Base-by-base conservation (phyloP, 2,329 filamentous ascomycete genomes). In the Claviceps capensis region DNA sequence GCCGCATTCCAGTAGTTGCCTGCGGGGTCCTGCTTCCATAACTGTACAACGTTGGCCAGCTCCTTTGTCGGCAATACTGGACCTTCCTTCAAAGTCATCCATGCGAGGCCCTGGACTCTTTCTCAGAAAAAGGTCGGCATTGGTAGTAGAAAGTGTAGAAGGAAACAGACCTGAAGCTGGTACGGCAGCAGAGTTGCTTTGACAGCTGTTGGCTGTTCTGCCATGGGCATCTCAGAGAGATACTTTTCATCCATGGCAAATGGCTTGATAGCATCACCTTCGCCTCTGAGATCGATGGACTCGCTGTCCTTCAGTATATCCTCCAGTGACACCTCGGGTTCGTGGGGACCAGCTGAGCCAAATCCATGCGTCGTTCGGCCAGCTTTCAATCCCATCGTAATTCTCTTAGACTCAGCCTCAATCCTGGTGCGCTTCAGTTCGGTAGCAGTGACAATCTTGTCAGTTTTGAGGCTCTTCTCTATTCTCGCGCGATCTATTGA, bases 81-180 rank as follows among this genome's bases (percentile, higher is more conserved):
- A 14, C 75, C 78, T 64, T 95, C 89, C 59, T 87, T 88, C 7
- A 81, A 73, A 17, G 81, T 71, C 77, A 95, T 79, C 89, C 89
- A 95, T 16, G 83, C 81, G 41, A 95, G 70, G 6, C 87, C 88
- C 72, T 91, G 72, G 53, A 41, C 36, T 43, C 26, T 53, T 22
- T 14, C 50, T 66, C 17, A 67, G 60, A 42, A 30, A 52, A 26
- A n/a, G 5, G 5, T 8, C 44, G 8, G 36, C 37, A 16, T 26
- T 37, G 9, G 9, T 19, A 30, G 6, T 19, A 44, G 13, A 6
- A 37, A 17, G n/a, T 30, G 4, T 16, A 16, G 26, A 23, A 6
- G 4, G 13, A 44, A 14, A 53, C 64, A 54, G 60, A 75, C 75
- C 65, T 81, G 80, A 48, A 80, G 77, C 62, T 95, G 89, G 65